Base-by-base conservation (phyloP, 805 yeast genomes). In the Yarrowia deformans region DNA sequence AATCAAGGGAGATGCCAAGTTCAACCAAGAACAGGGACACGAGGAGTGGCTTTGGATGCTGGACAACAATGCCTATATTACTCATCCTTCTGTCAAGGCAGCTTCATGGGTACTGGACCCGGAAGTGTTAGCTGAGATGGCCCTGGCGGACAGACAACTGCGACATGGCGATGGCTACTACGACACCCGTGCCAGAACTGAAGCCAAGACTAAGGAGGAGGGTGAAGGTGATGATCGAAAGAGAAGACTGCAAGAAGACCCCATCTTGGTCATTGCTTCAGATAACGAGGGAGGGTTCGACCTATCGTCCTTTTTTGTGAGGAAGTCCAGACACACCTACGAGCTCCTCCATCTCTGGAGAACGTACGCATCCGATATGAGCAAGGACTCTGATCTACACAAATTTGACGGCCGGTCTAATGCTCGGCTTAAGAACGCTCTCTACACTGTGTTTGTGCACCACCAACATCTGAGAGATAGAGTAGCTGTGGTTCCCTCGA, bases 11-110 rank as follows among this genome's bases (percentile, higher is more conserved):
- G 63, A 56, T 12, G 16, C 63, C 39, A 40, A 40, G 16, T 16
- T 6, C 48, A 56, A 40, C 39, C 48, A 56, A 48, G 48, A 56
- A 8, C 37, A 42, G 37, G 63, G 63, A 8, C 63, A 46, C 8
- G 43, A 60, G 54, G 67, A 46, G 18, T 60, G 67, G 67, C 40
- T 60, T 12, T 60, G 67, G 67, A 23, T 45, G 50, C 67, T 60
- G 50, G 67, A 60, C 67, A 60, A 60, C 54, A 60, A 60, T 18
- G 67, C 67, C 54, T 35, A 39, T 35, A 60, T 60, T 5, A 60
- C 67, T 48, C 50, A 60, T 34, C 54, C 67, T n/a, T 18, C 50
- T 19, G 67, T 60, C n/a, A 18, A 45, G 7, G 54, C 43, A 4
- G 52, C 54, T 7, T 43, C 50, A 3, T 60, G 50, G 50, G 63